Conservation (phyloP, 2,329 filamentous ascomycete species). For the Exophiala xenobiotica region DNA sequence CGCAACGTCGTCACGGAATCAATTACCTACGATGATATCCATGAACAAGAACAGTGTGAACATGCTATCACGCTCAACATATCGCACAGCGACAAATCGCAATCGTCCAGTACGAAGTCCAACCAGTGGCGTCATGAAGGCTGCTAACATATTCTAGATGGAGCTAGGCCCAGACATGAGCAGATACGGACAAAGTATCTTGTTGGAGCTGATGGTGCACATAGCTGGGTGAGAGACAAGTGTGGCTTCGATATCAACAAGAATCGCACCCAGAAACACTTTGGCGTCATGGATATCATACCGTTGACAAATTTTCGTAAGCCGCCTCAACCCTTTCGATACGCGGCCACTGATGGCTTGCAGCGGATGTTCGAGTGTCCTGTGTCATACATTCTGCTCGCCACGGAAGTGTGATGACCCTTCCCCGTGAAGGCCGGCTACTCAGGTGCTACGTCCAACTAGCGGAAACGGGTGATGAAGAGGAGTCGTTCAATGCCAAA, state of each 20-base stretch:
- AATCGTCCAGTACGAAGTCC: slow-evolving; percentile 38
- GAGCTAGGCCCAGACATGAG: slow-evolving; percentile 49
- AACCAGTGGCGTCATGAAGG: slow-evolving; percentile 27
- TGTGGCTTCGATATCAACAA: slow-evolving; percentile 58
- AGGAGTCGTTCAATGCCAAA: slow-evolving; percentile 45
- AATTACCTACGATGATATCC: slow-evolving; percentile 54
- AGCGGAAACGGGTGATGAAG: slow-evolving; percentile 28
- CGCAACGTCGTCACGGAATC: slow-evolving; percentile 58
- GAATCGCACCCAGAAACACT: slow-evolving; percentile 48
- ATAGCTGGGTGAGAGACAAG: slow-evolving; percentile 62
- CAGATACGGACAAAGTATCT: slow-evolving; percentile 44
- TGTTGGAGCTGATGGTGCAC: slow-evolving; percentile 67
- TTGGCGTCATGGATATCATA: slow-evolving; percentile 52
- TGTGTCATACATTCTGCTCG: slow-evolving; percentile 58
- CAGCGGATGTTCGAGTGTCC: slow-evolving; percentile 55
- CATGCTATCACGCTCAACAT: slow-evolving; percentile 63
- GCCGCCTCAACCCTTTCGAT: neutral
- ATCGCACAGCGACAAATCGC: slow-evolving; percentile 55
- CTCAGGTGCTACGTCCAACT: slow-evolving; percentile 67
- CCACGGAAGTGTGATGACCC: slow-evolving; percentile 61
- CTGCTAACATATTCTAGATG: neutral
- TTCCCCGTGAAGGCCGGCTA: slow-evolving; percentile 62
- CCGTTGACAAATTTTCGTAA: slow-evolving; percentile 54
- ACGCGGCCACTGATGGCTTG: slow-evolving; percentile 38
- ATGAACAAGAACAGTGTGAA: slow-evolving; percentile 46